phyloP scores from a whole-genome alignment of 345 rosid genomes.

The Bruguiera parviflora region DNA sequence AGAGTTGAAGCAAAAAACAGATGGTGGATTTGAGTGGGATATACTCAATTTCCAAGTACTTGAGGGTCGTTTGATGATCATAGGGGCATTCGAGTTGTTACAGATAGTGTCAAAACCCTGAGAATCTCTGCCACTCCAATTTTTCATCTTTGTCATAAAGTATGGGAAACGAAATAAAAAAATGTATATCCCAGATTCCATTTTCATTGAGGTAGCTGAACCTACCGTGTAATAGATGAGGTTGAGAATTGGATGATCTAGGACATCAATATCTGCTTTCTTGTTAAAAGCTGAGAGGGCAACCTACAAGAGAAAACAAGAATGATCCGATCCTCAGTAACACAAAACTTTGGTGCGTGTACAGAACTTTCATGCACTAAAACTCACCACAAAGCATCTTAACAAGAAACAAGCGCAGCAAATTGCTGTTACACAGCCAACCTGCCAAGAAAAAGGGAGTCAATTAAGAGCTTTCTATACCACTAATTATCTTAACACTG shows the following conservation, averaged over 20 bases:
- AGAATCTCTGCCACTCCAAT: background rate
- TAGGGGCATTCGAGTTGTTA: background rate
- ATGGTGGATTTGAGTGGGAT: no score
- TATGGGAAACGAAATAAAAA: no score
- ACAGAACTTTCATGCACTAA: conserved; percentile 3
- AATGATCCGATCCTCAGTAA: background rate
- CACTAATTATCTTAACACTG: no score
- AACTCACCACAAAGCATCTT: conserved; percentile 68
- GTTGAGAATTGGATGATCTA: conserved; percentile 68
- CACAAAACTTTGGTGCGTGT: background rate
- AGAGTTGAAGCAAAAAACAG: no score
- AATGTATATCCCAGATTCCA: background rate
- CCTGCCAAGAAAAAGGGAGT: conserved; percentile 39
- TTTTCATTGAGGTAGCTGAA: background rate
- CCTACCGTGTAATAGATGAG: conserved; percentile 61
- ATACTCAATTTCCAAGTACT: no score
- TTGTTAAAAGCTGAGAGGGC: conserved; percentile 45
- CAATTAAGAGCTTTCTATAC: background rate
- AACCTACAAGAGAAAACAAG: conserved; percentile 23
- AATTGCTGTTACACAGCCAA: conserved; percentile 65
- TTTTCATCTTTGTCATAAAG: background rate
- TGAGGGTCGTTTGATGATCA: no score
- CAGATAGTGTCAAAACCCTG: background rate
- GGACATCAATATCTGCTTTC: conserved; percentile 56
- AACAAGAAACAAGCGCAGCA: conserved; percentile 76